These are phyloP conservation scores for Collybiopsis luxurians DNA, from an alignment of 768 basidiomycete species.

Conservation along the genomic window DNA sequence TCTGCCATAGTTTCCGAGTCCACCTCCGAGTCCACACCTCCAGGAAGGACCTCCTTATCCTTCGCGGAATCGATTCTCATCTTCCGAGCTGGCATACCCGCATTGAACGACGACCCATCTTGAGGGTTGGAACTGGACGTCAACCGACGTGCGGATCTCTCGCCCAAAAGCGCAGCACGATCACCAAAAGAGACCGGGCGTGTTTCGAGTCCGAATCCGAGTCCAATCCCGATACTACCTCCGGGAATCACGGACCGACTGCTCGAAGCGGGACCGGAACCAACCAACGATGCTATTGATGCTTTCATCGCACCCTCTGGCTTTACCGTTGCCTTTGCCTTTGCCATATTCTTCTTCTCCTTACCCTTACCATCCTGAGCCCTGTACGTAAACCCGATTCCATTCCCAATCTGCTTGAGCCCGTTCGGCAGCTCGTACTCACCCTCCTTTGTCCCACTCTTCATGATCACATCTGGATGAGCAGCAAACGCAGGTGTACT, in stretches of 20 bases:
- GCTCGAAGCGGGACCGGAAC: not conserved
- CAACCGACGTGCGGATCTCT: no score
- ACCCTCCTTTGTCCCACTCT: not conserved
- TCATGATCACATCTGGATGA: not conserved
- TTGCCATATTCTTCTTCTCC: not conserved
- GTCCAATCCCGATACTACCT: not conserved
- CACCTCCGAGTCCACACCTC: not conserved
- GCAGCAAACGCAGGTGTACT: constrained; percentile 4
- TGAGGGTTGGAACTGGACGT: no score
- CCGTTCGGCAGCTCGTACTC: constrained; percentile 38
- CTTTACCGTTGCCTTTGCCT: constrained; percentile 29
- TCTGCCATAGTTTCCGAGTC: not conserved
- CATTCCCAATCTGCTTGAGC: constrained; percentile 45
- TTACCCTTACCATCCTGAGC: constrained; percentile 21
- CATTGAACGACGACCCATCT: no score
- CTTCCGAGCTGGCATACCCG: no score
- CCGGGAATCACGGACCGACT: not conserved
- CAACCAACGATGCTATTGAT: not conserved
- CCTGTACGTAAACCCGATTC: constrained; percentile 50
- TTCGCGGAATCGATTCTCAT: no score
- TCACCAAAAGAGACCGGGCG: no score
- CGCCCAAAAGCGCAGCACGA: no score
- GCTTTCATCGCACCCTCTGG: no score
- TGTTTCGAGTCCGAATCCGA: not conserved
- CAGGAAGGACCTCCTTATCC: no score